Evolutionary conservation across 306 rosid species (phyloP).

Genomic region (Macrotyloma uniflorum): DNA sequence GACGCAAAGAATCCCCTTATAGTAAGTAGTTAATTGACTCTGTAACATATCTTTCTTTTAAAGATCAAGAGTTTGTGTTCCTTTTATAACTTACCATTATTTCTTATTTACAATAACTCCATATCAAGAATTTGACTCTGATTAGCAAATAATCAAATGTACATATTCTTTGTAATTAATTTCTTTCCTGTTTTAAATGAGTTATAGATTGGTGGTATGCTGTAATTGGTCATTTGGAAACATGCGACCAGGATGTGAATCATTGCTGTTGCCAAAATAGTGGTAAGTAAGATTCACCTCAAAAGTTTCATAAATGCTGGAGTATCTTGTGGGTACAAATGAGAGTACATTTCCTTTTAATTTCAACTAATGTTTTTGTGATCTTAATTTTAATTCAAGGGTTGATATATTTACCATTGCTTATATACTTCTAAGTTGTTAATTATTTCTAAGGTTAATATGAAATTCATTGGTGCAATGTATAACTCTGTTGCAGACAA

Average conservation of each 20-base stretch:
- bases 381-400: neutral
- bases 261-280: constrained; percentile 54
- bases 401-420: neutral
- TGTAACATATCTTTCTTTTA: neutral
- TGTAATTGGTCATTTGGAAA: constrained; percentile 57
- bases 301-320: neutral
- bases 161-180: neutral
- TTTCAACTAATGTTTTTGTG: too few relatives aligned
- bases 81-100: neutral
- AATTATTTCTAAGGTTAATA: neutral
- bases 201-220: constrained; percentile 74
- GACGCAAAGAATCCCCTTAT: constrained; percentile 45
- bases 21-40: constrained; percentile 50
- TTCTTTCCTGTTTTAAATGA: neutral
- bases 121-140: neutral
- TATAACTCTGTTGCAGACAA: constrained; percentile 7
- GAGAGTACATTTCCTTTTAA: neutral
- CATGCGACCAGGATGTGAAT: constrained; percentile 45
- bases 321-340: too few relatives aligned
- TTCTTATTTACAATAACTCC: neutral
- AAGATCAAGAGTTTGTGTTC: neutral
- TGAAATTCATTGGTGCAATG: neutral
- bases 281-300: constrained; percentile 58
- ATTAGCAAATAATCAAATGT: neutral
- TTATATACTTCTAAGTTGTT: neutral